phyloP scores from a whole-genome alignment of 139 green algal genomes.

The Bryopsis sp. region DNA sequence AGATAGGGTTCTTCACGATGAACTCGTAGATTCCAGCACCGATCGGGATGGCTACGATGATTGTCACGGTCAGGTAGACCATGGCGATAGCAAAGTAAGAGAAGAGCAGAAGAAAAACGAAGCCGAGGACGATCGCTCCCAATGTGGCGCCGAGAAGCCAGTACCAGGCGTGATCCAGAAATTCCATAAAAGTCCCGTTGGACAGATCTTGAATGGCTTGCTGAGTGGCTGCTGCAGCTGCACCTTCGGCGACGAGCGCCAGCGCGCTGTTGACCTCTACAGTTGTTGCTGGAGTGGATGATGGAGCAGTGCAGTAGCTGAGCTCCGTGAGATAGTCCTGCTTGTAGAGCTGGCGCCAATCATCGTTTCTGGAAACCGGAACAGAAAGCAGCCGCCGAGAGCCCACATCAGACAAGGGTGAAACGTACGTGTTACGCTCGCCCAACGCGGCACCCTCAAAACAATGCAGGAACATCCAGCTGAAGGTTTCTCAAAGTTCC shows the following conservation, averaged over 20 bases:
- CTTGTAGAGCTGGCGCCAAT: background rate
- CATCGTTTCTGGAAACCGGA: slow-evolving; percentile 7
- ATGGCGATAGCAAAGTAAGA: slow-evolving; percentile 17
- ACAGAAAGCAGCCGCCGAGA: too few species aligned
- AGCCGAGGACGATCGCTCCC: slow-evolving; percentile 3
- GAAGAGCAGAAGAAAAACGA: slow-evolving; percentile 15
- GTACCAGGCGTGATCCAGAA: slow-evolving; percentile 13
- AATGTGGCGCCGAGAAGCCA: slow-evolving; percentile 2
- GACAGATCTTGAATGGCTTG: background rate
- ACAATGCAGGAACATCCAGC: too few species aligned
- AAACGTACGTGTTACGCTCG: background rate
- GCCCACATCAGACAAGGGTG: too few species aligned
- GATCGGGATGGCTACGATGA: background rate
- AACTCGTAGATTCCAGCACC: background rate
- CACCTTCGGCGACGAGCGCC: background rate
- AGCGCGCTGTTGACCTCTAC: background rate
- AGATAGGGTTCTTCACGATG: background rate
- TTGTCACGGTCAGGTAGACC: background rate
- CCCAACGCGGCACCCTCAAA: too few species aligned
- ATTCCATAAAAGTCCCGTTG: background rate
- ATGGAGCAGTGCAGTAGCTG: background rate
- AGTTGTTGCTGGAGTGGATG: background rate
- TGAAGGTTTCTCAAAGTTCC: too few species aligned
- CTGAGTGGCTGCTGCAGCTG: background rate
- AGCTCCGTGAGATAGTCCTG: slow-evolving; percentile 11